Conservation (phyloP, 176 grass and related monocot species). For the Panicum miliaceum region DNA sequence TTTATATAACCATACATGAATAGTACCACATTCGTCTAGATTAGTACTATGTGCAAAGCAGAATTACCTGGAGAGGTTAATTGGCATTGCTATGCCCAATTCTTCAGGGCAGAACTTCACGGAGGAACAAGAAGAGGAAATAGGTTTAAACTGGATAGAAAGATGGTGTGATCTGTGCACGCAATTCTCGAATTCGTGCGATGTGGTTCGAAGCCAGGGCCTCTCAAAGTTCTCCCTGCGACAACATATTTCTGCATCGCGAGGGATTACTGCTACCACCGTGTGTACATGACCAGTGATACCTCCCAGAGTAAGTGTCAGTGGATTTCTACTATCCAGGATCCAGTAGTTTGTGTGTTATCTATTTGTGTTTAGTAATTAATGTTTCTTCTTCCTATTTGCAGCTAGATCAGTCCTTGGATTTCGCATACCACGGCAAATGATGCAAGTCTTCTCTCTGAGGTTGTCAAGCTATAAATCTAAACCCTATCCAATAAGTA, state of each 20-base stretch:
- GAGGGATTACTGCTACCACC: neutral
- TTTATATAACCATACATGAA: neutral
- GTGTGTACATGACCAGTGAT: neutral
- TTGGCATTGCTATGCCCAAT: neutral
- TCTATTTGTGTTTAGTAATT: neutral
- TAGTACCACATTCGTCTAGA: neutral
- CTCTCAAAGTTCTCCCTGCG: neutral
- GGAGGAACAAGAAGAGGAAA: neutral
- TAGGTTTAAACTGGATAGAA: neutral
- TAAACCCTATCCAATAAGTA: neutral
- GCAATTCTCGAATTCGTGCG: neutral
- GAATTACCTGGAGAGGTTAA: neutral
- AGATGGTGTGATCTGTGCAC: neutral
- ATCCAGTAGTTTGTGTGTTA: neutral
- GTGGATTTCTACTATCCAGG: neutral
- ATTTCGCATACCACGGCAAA: neutral
- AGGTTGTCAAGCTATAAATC: neutral
- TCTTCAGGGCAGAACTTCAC: neutral
- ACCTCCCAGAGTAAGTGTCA: neutral
- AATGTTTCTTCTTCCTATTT: neutral
- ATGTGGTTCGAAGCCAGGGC: neutral
- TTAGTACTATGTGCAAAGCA: no score
- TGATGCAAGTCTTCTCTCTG: conserved; percentile 22
- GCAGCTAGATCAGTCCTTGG: neutral
- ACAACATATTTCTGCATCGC: neutral